These are phyloP conservation scores for Citropsis articulata DNA, from an alignment of 345 rosid species.

Conservation along the genomic window DNA sequence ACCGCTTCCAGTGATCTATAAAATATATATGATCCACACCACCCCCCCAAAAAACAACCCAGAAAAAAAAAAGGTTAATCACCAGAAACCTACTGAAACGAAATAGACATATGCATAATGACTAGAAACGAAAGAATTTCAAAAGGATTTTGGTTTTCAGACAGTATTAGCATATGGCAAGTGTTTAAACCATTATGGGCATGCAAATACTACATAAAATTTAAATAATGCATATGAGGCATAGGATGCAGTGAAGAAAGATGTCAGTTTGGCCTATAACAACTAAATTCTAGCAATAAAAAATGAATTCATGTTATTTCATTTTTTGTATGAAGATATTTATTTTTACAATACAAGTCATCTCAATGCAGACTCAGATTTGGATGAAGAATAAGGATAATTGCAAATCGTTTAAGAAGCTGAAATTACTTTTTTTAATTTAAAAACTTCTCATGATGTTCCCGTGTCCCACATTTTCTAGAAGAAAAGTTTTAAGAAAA, in stretches of 20 bases:
- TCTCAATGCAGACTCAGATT: not conserved
- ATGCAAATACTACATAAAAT: not conserved
- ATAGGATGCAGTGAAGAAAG: not conserved
- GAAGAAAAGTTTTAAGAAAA: not conserved
- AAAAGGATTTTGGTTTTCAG: not conserved
- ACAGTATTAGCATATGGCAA: not conserved
- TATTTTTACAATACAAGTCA: not conserved
- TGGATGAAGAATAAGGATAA: no score
- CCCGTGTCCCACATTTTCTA: not conserved
- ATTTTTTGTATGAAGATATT: not conserved
- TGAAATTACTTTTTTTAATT: not conserved
- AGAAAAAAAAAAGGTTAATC: not conserved
- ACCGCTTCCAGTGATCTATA: slow-evolving; percentile 66
- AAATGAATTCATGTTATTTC: not conserved
- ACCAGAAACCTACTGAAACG: not conserved
- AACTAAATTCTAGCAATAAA: not conserved
- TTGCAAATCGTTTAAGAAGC: no score
- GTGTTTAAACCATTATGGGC: not conserved
- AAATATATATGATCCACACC: not conserved
- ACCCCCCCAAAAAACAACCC: not conserved
- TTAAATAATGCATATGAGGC: not conserved
- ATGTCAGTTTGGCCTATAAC: not conserved
- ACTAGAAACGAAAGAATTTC: not conserved
- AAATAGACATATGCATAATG: not conserved
- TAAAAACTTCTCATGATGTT: not conserved